phyloP scores from a whole-genome alignment of 805 yeast species.

The Teunomyces stri region DNA sequence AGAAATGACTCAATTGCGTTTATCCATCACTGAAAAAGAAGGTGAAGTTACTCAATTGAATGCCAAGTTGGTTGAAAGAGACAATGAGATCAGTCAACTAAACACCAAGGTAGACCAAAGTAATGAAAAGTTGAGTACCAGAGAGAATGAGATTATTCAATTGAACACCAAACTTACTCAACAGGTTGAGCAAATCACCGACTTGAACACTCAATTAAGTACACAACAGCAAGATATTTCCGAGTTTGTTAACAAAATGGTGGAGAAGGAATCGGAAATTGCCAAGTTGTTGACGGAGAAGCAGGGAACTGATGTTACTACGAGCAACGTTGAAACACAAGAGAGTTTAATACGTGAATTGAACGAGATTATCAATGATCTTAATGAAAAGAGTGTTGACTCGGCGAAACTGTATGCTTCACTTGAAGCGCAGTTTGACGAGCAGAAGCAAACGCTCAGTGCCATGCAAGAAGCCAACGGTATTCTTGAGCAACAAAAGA shows the following conservation, averaged over 20 bases:
- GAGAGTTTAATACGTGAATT: neutral
- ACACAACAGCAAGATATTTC: neutral
- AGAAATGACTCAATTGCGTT: neutral
- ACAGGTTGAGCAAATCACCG: neutral
- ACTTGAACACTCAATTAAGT: neutral
- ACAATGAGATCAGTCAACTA: neutral
- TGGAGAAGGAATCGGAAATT: slow-evolving; percentile 1
- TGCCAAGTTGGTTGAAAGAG: neutral
- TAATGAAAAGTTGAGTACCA: neutral
- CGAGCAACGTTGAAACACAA: neutral
- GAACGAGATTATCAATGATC: neutral
- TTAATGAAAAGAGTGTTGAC: neutral
- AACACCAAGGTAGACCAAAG: neutral
- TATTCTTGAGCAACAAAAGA: neutral
- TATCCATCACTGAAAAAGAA: neutral
- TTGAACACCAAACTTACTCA: neutral
- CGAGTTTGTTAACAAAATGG: neutral
- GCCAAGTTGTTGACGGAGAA: neutral
- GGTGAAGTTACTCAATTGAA: neutral
- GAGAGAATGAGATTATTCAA: neutral
- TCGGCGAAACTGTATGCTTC: neutral
- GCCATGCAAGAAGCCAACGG: neutral
- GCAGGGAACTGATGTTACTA: neutral
- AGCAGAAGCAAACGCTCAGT: neutral
- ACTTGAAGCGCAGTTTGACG: neutral